Evolutionary conservation across 345 rosid genomes (phyloP), one percentile per base, ranked within the genome.

Genomic region (Ceriops decandra): DNA sequence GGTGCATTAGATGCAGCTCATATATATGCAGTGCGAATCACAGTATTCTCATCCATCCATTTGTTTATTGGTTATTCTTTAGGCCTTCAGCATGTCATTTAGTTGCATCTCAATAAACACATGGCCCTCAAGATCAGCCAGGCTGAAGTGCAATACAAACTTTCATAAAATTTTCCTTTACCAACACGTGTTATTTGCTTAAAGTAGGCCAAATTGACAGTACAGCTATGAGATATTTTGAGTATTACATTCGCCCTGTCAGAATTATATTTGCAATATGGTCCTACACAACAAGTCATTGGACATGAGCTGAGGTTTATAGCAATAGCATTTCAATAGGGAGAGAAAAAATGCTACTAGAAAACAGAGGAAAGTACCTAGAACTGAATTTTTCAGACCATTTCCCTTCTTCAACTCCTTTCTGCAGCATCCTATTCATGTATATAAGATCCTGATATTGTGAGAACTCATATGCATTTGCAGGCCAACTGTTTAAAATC

Each of bases 351-450:
- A 22, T 2, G 31, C 13, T 4, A 58, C 16, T 8, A 15, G 22
- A 57, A 61, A 69, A 52, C 3, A 49, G 1, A 17, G 31, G 19
- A 56, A 64, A 72, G 24, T 80, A 93, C 97, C 97, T 80, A n/a
- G 98, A 89, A 64, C 80, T 77, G 75, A 89, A 89, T 76, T 93
- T 93, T 77, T 89, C 92, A 4, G 98, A 64, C 98, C 97, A 93
- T 77, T 86, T 84, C 31, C 88, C 90, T 82, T 89, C 95, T 74
- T 80, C 62, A 4, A 90, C 85, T 77, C 98, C 97, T 72, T 90
- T 93, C 83, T 85, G 81, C 63, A 93, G 80, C 98, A 93, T 93
- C 74, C 98, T 93, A 76, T 63, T 67, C 70, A 66, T 57, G 73
- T 24, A 52, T 5, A 72, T 70, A 65, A 61, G 32, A 66, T 56